Evolutionary conservation across 345 rosid species (phyloP).

Genomic region (Camelina sativa): DNA sequence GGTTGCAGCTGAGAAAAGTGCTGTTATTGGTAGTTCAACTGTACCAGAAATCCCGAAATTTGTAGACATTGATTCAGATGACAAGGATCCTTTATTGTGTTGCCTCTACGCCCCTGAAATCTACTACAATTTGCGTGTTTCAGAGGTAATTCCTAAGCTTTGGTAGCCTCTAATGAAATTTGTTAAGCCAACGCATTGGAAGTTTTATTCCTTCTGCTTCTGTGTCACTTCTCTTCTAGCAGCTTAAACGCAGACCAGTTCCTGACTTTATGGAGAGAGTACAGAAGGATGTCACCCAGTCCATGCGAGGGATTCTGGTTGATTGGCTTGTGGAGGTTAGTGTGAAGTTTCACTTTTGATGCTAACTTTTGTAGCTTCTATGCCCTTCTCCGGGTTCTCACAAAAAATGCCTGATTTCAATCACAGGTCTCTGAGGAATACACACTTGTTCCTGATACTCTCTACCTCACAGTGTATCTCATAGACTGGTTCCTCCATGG

Average conservation of each 20-base stretch:
- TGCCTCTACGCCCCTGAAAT: slow-evolving; percentile 81
- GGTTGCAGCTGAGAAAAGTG: slow-evolving; percentile 51
- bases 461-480: slow-evolving; percentile 80
- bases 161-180: slow-evolving; percentile 8
- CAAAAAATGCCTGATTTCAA: slow-evolving; percentile 29
- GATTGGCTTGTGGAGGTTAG: slow-evolving; percentile 99
- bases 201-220: slow-evolving; percentile 18
- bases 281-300: slow-evolving; percentile 77
- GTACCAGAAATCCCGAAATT: slow-evolving; percentile 48
- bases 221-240: slow-evolving; percentile 38
- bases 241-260: slow-evolving; percentile 74
- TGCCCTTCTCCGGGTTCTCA: slow-evolving; percentile 1
- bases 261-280: slow-evolving; percentile 71
- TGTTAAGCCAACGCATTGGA: slow-evolving; percentile 15
- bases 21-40: slow-evolving; percentile 38
- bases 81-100: slow-evolving; percentile 75
- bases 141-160: slow-evolving; percentile 65
- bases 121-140: slow-evolving; percentile 67
- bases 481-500: slow-evolving; percentile 85
- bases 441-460: slow-evolving; percentile 87
- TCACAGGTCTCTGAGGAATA: slow-evolving; percentile 94
- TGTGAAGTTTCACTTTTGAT: slow-evolving; percentile 7
- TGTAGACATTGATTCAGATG: slow-evolving; percentile 68
- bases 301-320: slow-evolving; percentile 88
- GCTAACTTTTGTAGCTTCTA: slow-evolving; percentile 28